Conservation (phyloP, 2,329 filamentous ascomycete species). For the Taxawa tesnikishii region DNA sequence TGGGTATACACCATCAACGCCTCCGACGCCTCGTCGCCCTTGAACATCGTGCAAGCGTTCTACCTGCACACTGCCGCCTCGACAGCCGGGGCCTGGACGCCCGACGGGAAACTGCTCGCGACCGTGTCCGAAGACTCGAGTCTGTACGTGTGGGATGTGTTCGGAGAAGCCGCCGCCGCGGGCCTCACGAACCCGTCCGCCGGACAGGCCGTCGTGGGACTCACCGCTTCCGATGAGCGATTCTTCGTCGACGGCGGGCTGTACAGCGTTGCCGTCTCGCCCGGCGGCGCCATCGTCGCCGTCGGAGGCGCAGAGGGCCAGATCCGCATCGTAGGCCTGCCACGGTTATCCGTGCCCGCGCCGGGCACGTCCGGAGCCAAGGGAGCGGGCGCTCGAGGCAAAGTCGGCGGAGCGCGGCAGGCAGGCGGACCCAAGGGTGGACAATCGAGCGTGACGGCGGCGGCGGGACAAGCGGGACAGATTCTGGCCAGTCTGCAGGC, state of each 20-base stretch:
- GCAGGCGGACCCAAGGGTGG: constrained; percentile 24
- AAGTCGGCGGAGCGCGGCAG: constrained; percentile 33
- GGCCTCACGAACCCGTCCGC: constrained; percentile 38
- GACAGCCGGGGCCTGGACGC: constrained; percentile 83
- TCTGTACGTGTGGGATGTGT: constrained; percentile 88
- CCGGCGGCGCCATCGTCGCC: constrained; percentile 65
- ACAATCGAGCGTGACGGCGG: constrained; percentile 26
- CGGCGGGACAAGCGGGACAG: constrained; percentile 46
- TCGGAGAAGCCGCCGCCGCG: constrained; percentile 60
- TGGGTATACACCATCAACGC: constrained; percentile 89
- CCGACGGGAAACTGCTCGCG: constrained; percentile 73
- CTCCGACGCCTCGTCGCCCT: constrained; percentile 44
- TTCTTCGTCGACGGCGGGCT: constrained; percentile 87
- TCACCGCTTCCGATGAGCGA: constrained; percentile 73
- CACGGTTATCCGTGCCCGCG: constrained; percentile 38
- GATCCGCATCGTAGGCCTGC: constrained; percentile 75
- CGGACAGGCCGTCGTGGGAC: constrained; percentile 54
- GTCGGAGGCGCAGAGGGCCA: constrained; percentile 80
- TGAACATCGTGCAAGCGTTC: constrained; percentile 81
- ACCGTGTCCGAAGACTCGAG: constrained; percentile 83
- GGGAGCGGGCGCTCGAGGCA: constrained; percentile 34
- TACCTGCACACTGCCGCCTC: constrained; percentile 79
- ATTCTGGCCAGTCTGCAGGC: constrained; percentile 77
- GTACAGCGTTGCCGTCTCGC: constrained; percentile 76
- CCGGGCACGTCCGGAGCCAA: constrained; percentile 25